A percentile compares a stretch with the other conserved stretches of the same genome.
phyloP scores from a whole-genome alignment of 73 alveolate genomes.

The Symbiodinium natans region DNA sequence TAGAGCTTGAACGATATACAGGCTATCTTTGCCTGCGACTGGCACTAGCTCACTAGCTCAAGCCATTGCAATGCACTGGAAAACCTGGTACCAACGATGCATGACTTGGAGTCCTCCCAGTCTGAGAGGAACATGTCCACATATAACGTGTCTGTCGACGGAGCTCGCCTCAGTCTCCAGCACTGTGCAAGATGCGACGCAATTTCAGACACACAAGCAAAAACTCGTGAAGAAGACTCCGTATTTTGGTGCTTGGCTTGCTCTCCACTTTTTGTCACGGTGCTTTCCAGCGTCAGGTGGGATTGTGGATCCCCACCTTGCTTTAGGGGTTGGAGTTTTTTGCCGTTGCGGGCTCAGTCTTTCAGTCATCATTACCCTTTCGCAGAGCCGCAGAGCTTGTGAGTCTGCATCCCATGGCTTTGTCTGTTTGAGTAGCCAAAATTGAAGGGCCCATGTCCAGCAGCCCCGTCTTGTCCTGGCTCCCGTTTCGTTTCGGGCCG shows the following conservation, averaged over 20 bases:
- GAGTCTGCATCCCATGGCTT: neutral
- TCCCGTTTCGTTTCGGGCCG: too few species aligned
- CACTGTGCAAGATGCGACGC: neutral
- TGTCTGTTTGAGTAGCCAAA: neutral
- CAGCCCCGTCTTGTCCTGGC: neutral
- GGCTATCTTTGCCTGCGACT: too few species aligned
- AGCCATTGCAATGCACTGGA: too few species aligned
- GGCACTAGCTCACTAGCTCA: too few species aligned
- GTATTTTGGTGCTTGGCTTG: neutral
- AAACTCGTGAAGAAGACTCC: too few species aligned
- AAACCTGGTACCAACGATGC: too few species aligned
- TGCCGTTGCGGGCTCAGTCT: neutral
- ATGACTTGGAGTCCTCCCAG: constrained; percentile 78
- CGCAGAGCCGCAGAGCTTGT: neutral
- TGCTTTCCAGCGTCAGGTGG: neutral
- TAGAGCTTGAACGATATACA: too few species aligned
- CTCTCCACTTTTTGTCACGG: neutral
- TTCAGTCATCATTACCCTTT: neutral
- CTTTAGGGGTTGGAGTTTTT: neutral
- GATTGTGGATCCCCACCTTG: neutral
- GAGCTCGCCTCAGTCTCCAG: constrained; percentile 32
- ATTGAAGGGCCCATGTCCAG: neutral
- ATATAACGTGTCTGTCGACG: constrained; percentile 29
- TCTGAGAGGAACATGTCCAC: constrained; percentile 86
- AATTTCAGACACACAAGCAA: neutral